Base-by-base conservation (phyloP, 805 yeast species). In the Wickerhamomyces mucosus region DNA sequence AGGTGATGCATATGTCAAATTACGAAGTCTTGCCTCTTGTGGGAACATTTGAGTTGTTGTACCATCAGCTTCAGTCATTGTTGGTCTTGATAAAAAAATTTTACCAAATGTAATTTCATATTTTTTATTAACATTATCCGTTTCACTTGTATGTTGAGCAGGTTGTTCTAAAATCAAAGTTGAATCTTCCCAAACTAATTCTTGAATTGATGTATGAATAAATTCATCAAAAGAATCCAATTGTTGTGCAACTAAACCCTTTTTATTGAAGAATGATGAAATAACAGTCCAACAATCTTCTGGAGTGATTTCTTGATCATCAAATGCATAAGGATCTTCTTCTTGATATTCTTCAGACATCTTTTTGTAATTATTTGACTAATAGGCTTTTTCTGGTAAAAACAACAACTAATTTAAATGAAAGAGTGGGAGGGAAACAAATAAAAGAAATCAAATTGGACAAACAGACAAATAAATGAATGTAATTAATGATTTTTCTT, bases 221-320 rank as follows among this genome's bases (percentile, higher is more conserved):
- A 92, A 92, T 65, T 92, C 98, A 63, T 92, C 95, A 56, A 94
- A 92, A 14, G 98, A 94, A 53, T 92, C 98, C 51, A 92, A 69
- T 67, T 92, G 99, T 63, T 92, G 98, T 16, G 97, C 86, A 18
- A 92, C 99, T 45, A 92, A 70, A 38, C 98, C 98, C 55, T 88
- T 89, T 53, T 88, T 94, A 61, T 81, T 85, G 69, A 92, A 92
- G 59, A 92, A 92, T 13, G 97, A 75, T 18, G 96, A 81, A 45
- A 92, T 92, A 40, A 92, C 97, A 20, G 95, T 79, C 99, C 99
- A 92, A 61, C 98, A 92, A 67, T 92, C 98, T 64, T 92, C 98
- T 18, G 96, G 83, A 20, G 97, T 86, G 62, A 92, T 84, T 38
- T 70, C 72, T 32, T 61, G 67, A 10, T 40, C 43, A 9, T 43